phyloP scores from a whole-genome alignment of 306 rosid species.

The Quercus aquifolioides region DNA sequence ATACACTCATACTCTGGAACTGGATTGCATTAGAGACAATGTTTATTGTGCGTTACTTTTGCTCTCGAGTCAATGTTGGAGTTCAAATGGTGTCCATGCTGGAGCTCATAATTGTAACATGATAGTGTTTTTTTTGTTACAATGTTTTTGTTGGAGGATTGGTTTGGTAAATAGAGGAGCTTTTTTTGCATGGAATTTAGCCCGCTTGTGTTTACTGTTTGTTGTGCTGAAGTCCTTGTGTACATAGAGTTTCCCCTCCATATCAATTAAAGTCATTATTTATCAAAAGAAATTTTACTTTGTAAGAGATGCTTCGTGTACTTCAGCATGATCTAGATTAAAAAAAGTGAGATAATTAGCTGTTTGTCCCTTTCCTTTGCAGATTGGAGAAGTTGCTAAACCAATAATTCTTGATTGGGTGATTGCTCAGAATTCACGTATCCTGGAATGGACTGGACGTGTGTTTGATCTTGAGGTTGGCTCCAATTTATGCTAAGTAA shows the following conservation, averaged over 20 bases:
- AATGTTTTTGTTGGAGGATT: neutral
- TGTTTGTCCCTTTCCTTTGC: conserved; percentile 13
- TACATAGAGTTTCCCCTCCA: too few relatives aligned
- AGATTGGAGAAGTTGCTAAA: conserved; percentile 56
- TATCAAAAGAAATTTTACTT: too few relatives aligned
- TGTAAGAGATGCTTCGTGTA: neutral
- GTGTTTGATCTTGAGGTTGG: conserved; percentile 57
- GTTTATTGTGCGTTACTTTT: neutral
- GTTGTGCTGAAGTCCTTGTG: too few relatives aligned
- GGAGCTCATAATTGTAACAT: neutral
- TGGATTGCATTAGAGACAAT: neutral
- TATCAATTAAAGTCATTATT: too few relatives aligned
- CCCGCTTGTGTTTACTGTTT: too few relatives aligned
- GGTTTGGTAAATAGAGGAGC: too few relatives aligned
- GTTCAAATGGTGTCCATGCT: neutral
- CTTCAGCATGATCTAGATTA: neutral
- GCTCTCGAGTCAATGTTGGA: neutral
- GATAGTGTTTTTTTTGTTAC: neutral
- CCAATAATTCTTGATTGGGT: conserved; percentile 61
- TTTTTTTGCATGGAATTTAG: too few relatives aligned
- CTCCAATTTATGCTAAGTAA: neutral
- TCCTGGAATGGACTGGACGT: conserved; percentile 57
- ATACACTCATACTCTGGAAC: neutral
- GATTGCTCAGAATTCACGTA: conserved; percentile 47
- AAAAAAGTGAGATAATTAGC: neutral